Base-by-base conservation (phyloP, 129 eudicot species). In the Pittosporum tobira region DNA sequence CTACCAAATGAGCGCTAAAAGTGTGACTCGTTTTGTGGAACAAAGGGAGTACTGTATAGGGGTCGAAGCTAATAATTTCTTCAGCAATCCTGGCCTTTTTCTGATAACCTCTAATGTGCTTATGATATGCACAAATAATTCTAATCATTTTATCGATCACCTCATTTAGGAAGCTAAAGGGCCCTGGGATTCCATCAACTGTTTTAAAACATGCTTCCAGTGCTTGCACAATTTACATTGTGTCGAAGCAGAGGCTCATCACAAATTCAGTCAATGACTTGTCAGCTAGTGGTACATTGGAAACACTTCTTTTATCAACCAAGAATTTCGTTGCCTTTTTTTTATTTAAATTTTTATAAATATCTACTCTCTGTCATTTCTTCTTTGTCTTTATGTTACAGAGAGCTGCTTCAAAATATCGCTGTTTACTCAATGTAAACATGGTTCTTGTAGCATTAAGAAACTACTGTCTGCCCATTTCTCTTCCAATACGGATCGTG, bases 121-220 rank as follows among this genome's bases (percentile, higher is more conserved):
- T 56, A 19, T 18, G 24, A 56, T 56, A n/a, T 31, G 3, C 1
- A 3, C 10, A 21, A 15, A 45, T 9, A 31, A 9, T 25, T 3
- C 23, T 56, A 18, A 56, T 31, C n/a, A 9, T 19, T 30, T 56
- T 27, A 12, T 31, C 18, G 30, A 20, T 31, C 9, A 31, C 25
- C 60, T 31, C 61, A 14, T 49, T 56, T 62, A 86, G 98, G 79
- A 81, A 58, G 71, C 53, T 72, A 34, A 74, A 79, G 53, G 86
- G 88, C 48, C 72, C 68, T 19, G 75, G 69, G 27, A 62, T 91
- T 37, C 94, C 98, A 28, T 73, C 73, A 45, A 52, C 60, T 44
- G 85, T 91, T 31, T 75, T 87, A 36, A 81, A 76, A 61, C 64
- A 64, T 63, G 85, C 93, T 64, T 94, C 98, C 45, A 75, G 61